These are phyloP conservation scores for Hyphodiscus hymeniophilus DNA, from an alignment of 495 filamentous ascomycete genomes.

Conservation along the genomic window DNA sequence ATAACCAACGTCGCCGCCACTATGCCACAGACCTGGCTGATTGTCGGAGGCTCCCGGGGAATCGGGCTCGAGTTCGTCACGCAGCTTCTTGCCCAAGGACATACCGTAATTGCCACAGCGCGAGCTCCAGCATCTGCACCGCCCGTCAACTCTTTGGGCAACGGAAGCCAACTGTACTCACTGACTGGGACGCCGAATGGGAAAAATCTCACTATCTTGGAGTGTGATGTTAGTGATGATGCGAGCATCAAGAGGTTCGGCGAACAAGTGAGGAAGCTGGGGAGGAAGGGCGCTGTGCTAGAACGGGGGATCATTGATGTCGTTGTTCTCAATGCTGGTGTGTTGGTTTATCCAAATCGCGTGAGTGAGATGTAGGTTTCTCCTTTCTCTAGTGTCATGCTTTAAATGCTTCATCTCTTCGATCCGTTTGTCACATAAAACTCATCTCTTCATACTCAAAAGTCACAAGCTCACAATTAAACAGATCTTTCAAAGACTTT, in stretches of 20 bases:
- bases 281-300: constrained; percentile 19
- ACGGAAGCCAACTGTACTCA: constrained; percentile 26
- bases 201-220: constrained; percentile 35
- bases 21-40: constrained; percentile 35
- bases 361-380: constrained; percentile 42
- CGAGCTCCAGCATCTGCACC: constrained; percentile 34
- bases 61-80: constrained; percentile 49
- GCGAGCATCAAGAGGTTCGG: constrained; percentile 39
- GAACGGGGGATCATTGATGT: constrained; percentile 35
- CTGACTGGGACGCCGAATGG: constrained; percentile 28
- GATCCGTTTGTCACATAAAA: no score
- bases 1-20: no score
- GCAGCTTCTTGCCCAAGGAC: constrained; percentile 37
- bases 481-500: constrained; percentile 43
- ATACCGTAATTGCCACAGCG: constrained; percentile 44
- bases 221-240: constrained; percentile 44
- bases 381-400: not conserved
- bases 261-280: constrained; percentile 17
- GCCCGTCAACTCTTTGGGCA: not conserved
- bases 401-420: not conserved
- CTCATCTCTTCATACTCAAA: not conserved
- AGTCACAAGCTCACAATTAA: constrained; percentile 7
- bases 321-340: constrained; percentile 49
- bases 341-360: constrained; percentile 49
- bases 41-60: constrained; percentile 49